Evolutionary conservation across 148 eudicot genomes (phyloP), one percentile per base, ranked within the genome.

Genomic region (Oxyria digyna): DNA sequence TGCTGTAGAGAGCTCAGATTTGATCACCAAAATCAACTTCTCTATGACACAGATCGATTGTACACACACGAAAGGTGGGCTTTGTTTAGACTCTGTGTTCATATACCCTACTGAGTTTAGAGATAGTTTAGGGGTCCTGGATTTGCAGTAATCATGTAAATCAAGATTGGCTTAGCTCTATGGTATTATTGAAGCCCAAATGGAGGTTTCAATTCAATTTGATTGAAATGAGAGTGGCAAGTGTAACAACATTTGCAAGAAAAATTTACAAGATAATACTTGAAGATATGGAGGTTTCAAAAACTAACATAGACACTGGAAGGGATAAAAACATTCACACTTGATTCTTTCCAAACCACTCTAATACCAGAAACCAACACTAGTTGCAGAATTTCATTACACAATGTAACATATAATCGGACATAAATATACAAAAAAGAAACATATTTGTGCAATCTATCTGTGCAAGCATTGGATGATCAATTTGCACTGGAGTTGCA

Each of bases 21-120:
- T 42, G 32, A 65, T 65, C 0, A 81, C 77, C 14, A 81, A 66
- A 54, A 45, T 89, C 49, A 85, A 83, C 65, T 85, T 85, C 69
- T 89, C 91, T 0, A 87, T 89, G 96, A 85, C 87, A n/a, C 96
- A 89, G 68, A 87, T 89, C 67, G 96, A 89, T 69, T 89, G 96
- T 77, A 89, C 96, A 0, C 96, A 89, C 74, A 85, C 85, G 15
- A 89, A 89, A 85, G 91, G 89, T 31, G 96, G 96, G 64, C 75
- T 89, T 3, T 83, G 86, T 74, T 67, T 89, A 40, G 96, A 87
- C 72, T 87, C 96, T 38, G 91, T 85, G 52, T 75, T 78, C 20
- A 80, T 89, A 65, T 83, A 74, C 80, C 96, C 96, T 6, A 73
- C 78, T 26, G 78, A 74, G 75, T 74, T 85, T 57, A 78, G 70